Evolutionary conservation across 2,329 filamentous ascomycete genomes (phyloP).

Genomic region (Penicillium brasilianum): DNA sequence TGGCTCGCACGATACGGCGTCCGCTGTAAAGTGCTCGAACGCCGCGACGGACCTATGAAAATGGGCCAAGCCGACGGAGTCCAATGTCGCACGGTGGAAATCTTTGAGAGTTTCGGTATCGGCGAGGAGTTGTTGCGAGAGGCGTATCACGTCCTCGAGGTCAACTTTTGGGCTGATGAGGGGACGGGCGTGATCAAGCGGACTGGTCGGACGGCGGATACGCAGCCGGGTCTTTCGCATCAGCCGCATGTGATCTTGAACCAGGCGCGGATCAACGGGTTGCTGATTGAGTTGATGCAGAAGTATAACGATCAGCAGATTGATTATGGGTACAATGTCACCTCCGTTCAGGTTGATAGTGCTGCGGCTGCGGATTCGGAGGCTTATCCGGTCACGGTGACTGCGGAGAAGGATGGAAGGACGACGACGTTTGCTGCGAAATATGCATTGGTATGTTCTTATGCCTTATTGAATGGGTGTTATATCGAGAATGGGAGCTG

Average conservation of each 20-base stretch:
- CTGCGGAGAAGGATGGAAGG: conserved; percentile 46
- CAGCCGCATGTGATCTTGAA: conserved; percentile 63
- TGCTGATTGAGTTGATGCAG: conserved; percentile 60
- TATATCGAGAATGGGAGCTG: too few relatives aligned
- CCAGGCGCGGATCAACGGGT: conserved; percentile 60
- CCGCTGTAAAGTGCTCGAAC: conserved; percentile 63
- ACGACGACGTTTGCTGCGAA: conserved; percentile 54
- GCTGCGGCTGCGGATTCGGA: conserved; percentile 41
- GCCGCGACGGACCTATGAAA: conserved; percentile 58
- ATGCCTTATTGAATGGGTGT: too few relatives aligned
- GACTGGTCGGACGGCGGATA: conserved; percentile 59
- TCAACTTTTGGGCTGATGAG: conserved; percentile 60
- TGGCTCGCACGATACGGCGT: conserved; percentile 66
- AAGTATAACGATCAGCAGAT: conserved; percentile 52
- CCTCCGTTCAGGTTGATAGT: conserved; percentile 57
- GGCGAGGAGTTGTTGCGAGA: conserved; percentile 61
- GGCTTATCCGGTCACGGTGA: conserved; percentile 54
- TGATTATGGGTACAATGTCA: conserved; percentile 61
- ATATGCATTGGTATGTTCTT: conserved; percentile 56
- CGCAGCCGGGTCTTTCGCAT: conserved; percentile 58
- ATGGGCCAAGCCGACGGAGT: conserved; percentile 69
- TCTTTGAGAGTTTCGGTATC: conserved; percentile 65
- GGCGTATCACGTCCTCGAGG: conserved; percentile 63
- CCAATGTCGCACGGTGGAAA: conserved; percentile 65
- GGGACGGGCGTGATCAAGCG: conserved; percentile 50